Evolutionary conservation across 148 eudicot species (phyloP).

Genomic region (Arbutus unedo): DNA sequence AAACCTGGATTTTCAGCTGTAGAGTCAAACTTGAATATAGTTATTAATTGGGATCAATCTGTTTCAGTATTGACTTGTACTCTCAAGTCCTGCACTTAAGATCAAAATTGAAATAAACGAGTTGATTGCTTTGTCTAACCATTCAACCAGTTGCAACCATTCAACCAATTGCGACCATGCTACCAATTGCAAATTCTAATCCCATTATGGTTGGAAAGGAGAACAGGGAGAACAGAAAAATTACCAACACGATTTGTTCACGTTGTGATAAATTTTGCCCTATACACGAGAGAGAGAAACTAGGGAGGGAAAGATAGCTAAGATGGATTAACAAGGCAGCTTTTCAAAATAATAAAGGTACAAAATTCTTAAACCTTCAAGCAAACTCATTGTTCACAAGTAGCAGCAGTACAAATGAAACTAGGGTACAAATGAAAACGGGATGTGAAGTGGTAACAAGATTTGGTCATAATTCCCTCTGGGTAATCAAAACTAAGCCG

Average conservation of each 20-base stretch:
- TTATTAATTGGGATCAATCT: not conserved
- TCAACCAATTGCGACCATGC: not conserved
- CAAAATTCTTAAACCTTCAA: not conserved
- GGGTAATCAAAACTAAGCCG: not conserved
- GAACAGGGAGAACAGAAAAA: not conserved
- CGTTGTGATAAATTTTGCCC: not conserved
- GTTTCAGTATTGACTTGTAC: not conserved
- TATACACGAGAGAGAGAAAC: not conserved
- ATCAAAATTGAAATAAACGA: not conserved
- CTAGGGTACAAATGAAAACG: not conserved
- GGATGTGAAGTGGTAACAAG: not conserved
- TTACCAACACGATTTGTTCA: not conserved
- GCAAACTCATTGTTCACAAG: not conserved
- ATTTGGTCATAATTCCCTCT: not conserved
- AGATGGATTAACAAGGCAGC: not conserved
- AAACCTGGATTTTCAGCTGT: not conserved
- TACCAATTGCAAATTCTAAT: not conserved
- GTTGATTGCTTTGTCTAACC: not conserved
- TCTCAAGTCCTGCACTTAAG: not conserved
- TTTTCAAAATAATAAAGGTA: not conserved
- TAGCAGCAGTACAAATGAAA: not conserved
- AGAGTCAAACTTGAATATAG: not conserved
- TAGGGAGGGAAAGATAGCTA: not conserved
- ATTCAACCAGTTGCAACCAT: not conserved
- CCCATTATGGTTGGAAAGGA: not conserved